A percentile compares a stretch with the other conserved stretches of the same genome.
phyloP scores from a whole-genome alignment of 257 asterid species.

The Ilex aquifolium region DNA sequence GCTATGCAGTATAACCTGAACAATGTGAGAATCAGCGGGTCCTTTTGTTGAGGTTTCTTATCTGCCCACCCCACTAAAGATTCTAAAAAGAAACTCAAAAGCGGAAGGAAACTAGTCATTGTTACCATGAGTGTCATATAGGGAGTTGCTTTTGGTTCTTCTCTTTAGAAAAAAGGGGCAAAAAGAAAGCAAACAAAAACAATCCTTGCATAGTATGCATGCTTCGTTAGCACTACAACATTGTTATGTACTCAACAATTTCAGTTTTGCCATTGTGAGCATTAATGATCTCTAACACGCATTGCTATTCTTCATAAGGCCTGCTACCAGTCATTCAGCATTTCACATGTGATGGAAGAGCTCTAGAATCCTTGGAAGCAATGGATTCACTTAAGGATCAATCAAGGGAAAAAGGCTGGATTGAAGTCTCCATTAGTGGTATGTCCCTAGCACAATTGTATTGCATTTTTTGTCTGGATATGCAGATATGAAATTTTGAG shows the following conservation, averaged over 20 bases:
- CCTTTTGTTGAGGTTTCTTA: no score
- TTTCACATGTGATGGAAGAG: constrained; percentile 44
- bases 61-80: no score
- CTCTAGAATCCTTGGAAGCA: constrained; percentile 54
- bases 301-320: constrained; percentile 41
- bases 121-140: no score
- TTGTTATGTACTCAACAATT: background rate
- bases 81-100: no score
- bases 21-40: background rate
- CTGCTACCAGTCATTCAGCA: constrained; percentile 80
- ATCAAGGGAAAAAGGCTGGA: constrained; percentile 29
- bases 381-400: constrained; percentile 32
- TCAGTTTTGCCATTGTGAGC: constrained; percentile 7
- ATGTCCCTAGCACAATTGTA: constrained; percentile 5
- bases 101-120: no score
- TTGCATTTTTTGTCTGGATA: background rate
- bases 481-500: no score
- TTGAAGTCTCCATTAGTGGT: constrained; percentile 72
- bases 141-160: no score
- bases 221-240: constrained; percentile 1
- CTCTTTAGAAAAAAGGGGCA: background rate
- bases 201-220: background rate
- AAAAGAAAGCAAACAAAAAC: background rate
- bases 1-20: no score
- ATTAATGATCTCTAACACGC: constrained; percentile 17